Evolutionary conservation across 371 early-diverging fungal genomes (phyloP), one percentile per base, ranked within the genome.

Genomic region (Mucor circinelloides): DNA sequence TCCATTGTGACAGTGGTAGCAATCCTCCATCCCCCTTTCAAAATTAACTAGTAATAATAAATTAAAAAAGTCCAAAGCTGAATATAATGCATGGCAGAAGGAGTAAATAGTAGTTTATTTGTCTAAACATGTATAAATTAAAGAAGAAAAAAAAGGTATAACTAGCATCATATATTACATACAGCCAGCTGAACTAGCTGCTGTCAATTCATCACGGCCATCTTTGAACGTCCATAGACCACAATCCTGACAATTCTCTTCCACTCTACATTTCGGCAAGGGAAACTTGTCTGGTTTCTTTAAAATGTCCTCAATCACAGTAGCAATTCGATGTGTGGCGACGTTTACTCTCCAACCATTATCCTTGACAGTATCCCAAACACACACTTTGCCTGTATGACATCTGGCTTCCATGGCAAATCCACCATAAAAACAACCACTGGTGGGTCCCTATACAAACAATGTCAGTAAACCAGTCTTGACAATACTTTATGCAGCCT

Each of bases 391-490:
- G 32, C 80, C 77, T n/a, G 81, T 75, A 55, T 84, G 84, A 65
- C 84, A 84, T 8, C 80, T 70, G 2, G 91, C 84, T 71, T 97
- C 97, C 72, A 98, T 79, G 17, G 97, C 97, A 78, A 94, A 99
- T 0, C 95, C 97, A 13, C 86, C 92, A 66, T 89, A 89, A 79
- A 94, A 97, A 71, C 99, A 99, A 50, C 85, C 78, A 48, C 91
- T 91, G 3, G 81, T 66, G 2, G 89, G 87, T 1, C 97, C 92
- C 84, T 87, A 63, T 40, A 31, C 42, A 19, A 17, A 3, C 25
- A 4, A 27, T 8, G 30, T 62, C 12, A 17, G 9, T n/a, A 42
- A 19, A 42, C 10, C 23, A 13, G 13, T n/a, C 31, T 44, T 0
- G 28, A 52, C 17, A 55, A 6, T n/a, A 55, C 30, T 8, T 13